These are phyloP conservation scores for Lentinula raphanica DNA, from an alignment of 768 basidiomycete genomes.

Conservation along the genomic window DNA sequence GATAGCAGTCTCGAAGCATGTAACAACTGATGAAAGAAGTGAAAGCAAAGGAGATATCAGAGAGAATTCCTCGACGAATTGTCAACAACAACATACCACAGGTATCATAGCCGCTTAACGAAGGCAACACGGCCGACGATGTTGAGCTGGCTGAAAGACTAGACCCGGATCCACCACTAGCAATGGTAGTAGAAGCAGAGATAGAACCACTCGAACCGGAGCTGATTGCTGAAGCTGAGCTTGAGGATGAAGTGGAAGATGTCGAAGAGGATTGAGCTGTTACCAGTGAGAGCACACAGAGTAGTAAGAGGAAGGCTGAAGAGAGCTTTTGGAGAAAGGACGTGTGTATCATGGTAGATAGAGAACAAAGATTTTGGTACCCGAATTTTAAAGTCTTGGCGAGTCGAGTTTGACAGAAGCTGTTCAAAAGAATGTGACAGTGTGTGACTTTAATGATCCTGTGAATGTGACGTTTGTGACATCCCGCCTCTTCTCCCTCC, in stretches of 20 bases:
- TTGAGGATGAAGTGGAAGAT: background rate
- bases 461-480: background rate
- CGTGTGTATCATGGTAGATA: background rate
- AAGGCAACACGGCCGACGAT: background rate
- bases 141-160: constrained; percentile 1
- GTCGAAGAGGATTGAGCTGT: background rate
- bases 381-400: background rate
- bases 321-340: background rate
- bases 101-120: background rate
- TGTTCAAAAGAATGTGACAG: background rate
- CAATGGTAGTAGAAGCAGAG: background rate
- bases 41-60: background rate
- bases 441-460: background rate
- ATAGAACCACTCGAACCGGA: background rate
- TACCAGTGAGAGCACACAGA: background rate
- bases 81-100: background rate
- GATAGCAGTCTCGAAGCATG: background rate
- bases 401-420: background rate
- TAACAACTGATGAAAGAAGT: background rate
- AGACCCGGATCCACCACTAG: background rate
- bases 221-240: background rate
- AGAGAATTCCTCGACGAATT: background rate
- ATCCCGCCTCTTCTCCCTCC: too few relatives aligned
- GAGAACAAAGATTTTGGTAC: background rate
- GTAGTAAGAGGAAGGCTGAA: background rate